phyloP scores from a whole-genome alignment of 2,329 filamentous ascomycete species.

The Lomentospora prolificans region DNA sequence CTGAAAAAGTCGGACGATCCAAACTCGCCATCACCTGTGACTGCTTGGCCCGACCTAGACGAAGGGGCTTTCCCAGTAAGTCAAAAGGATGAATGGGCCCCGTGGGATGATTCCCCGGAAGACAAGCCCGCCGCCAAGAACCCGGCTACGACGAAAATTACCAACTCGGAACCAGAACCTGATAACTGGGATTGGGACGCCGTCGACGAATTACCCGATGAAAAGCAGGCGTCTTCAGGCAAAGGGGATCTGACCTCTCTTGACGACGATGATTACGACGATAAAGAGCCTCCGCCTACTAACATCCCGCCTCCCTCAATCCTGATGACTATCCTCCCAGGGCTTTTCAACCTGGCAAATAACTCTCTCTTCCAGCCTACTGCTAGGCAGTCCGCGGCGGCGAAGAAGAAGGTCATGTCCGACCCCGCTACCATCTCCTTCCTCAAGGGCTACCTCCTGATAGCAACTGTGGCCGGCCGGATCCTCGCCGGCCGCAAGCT shows the following conservation, averaged over 20 bases:
- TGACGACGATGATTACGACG: slow-evolving; percentile 10
- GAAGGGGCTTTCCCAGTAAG: slow-evolving; percentile 16
- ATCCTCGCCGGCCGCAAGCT: slow-evolving; percentile 76
- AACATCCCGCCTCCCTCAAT: slow-evolving; percentile 86
- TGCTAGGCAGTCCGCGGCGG: slow-evolving; percentile 43
- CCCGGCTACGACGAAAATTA: slow-evolving; percentile 11
- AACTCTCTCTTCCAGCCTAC: slow-evolving; percentile 56
- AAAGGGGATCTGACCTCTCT: not conserved
- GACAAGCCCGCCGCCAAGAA: slow-evolving; percentile 10
- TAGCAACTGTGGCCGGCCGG: slow-evolving; percentile 61
- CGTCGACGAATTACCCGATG: slow-evolving; percentile 21
- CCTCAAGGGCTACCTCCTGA: slow-evolving; percentile 51
- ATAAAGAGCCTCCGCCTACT: slow-evolving; percentile 52
- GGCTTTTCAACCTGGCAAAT: slow-evolving; percentile 57
- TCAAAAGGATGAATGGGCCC: slow-evolving; percentile 38
- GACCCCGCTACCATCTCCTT: slow-evolving; percentile 54
- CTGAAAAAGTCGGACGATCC: slow-evolving; percentile 23
- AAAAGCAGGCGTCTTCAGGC: slow-evolving; percentile 13
- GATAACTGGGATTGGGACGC: slow-evolving; percentile 42
- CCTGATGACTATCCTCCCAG: slow-evolving; percentile 66
- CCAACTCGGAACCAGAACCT: slow-evolving; percentile 11
- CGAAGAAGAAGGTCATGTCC: slow-evolving; percentile 54
- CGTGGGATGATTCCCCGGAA: slow-evolving; percentile 33
- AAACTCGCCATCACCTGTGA: slow-evolving; percentile 29
- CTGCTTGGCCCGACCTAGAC: slow-evolving; percentile 32